phyloP scores from a whole-genome alignment of 192 early-diverging fungal species.

The Coemansia sp. region DNA sequence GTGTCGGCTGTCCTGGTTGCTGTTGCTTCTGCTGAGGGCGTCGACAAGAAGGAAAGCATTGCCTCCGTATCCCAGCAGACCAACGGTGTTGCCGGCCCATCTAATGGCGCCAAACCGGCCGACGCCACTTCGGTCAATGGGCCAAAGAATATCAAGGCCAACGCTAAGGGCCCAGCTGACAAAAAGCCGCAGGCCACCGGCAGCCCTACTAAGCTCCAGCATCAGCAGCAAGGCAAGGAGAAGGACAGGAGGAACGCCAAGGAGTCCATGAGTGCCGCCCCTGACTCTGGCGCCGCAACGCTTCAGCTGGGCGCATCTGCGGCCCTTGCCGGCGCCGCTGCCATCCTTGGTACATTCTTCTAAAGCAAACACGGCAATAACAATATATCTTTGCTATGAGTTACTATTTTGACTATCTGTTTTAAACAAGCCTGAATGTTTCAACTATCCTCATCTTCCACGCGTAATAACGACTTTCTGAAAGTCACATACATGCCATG shows the following conservation, averaged over 20 bases:
- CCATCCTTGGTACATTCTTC: slow-evolving; percentile 37
- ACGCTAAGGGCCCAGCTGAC: slow-evolving; percentile 12
- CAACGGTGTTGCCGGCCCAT: slow-evolving; percentile 7
- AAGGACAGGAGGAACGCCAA: slow-evolving; percentile 32
- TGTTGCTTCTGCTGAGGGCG: slow-evolving; percentile 34
- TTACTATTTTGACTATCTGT: slow-evolving; percentile 5
- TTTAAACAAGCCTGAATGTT: background rate
- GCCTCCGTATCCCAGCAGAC: slow-evolving; percentile 5
- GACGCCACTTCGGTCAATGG: slow-evolving; percentile 10
- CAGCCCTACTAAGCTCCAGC: slow-evolving; percentile 13
- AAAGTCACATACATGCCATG: too few species aligned
- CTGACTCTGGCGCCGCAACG: slow-evolving; percentile 40
- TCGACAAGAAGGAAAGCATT: slow-evolving; percentile 15
- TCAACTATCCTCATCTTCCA: too few species aligned
- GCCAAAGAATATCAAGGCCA: slow-evolving; percentile 15
- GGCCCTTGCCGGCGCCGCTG: slow-evolving; percentile 41
- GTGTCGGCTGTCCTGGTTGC: slow-evolving; percentile 29
- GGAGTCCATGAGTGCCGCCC: slow-evolving; percentile 19
- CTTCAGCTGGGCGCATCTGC: slow-evolving; percentile 45
- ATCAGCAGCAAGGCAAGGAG: slow-evolving; percentile 27
- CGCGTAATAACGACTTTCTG: too few species aligned
- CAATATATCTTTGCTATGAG: background rate
- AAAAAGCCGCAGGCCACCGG: slow-evolving; percentile 16
- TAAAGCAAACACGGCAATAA: slow-evolving; percentile 13
- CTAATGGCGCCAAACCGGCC: slow-evolving; percentile 11